Evolutionary conservation across 257 asterid species (phyloP).

Genomic region (Paraleonurus japonicus): DNA sequence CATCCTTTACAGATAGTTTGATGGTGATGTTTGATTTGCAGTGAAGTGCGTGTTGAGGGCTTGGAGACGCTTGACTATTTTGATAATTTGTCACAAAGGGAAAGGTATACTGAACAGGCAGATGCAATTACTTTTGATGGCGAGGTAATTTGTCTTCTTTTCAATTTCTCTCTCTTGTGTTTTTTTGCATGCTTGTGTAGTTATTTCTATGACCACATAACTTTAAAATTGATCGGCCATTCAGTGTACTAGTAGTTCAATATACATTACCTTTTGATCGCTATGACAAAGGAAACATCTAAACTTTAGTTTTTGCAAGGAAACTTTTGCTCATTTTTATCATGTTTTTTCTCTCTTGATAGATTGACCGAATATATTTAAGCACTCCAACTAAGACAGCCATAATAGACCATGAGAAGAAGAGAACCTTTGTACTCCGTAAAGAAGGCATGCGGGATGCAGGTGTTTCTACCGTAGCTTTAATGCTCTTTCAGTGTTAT

Average conservation of each 20-base stretch:
- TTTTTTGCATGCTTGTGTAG: constrained; percentile 13
- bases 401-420: constrained; percentile 84
- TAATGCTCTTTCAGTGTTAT: constrained; percentile 3
- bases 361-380: constrained; percentile 80
- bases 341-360: constrained; percentile 20
- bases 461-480: constrained; percentile 40
- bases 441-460: constrained; percentile 89
- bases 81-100: constrained; percentile 59
- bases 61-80: constrained; percentile 87
- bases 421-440: constrained; percentile 71
- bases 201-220: not conserved
- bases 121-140: constrained; percentile 88
- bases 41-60: constrained; percentile 91
- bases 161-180: not conserved
- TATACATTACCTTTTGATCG: constrained; percentile 2
- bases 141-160: constrained; percentile 52
- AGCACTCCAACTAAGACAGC: constrained; percentile 84
- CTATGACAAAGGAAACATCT: constrained; percentile 4
- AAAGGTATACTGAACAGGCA: constrained; percentile 81
- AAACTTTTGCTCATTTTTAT: constrained; percentile 11
- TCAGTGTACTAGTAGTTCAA: not conserved
- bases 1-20: constrained; percentile 38
- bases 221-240: not conserved
- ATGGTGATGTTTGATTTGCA: constrained; percentile 53
- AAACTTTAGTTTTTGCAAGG: not conserved